These are phyloP conservation scores for Talaromyces sp. DNA, from an alignment of 2,329 filamentous ascomycete genomes.

Conservation along the genomic window DNA sequence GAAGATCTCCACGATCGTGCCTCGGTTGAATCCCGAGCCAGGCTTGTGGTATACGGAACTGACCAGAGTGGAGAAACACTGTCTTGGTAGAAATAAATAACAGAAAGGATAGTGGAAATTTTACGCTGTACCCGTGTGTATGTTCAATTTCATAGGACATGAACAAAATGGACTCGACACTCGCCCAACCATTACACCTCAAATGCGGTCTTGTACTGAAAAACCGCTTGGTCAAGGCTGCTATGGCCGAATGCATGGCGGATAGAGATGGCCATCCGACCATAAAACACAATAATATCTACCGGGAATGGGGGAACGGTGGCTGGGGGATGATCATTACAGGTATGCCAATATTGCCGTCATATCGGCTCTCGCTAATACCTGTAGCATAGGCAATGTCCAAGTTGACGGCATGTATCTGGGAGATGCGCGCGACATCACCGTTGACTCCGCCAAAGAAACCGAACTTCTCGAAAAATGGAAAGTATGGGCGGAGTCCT, in stretches of 20 bases:
- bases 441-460: conserved; percentile 12
- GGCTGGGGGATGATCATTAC: conserved; percentile 47
- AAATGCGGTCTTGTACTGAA: conserved; percentile 12
- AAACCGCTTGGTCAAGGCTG: conserved; percentile 16
- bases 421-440: conserved; percentile 33
- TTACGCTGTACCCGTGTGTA: neutral
- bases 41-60: neutral
- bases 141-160: neutral
- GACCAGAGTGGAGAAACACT: neutral
- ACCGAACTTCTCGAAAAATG: conserved; percentile 26
- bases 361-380: neutral
- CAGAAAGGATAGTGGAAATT: too few relatives aligned
- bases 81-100: too few relatives aligned
- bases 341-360: conserved; percentile 32
- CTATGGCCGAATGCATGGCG: conserved; percentile 12
- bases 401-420: conserved; percentile 48
- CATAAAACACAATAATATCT: conserved; percentile 28
- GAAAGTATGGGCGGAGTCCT: conserved; percentile 32
- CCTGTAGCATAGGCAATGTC: conserved; percentile 38
- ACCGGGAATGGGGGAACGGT: conserved; percentile 52
- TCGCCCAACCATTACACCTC: conserved; percentile 6
- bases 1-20: neutral
- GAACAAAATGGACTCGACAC: conserved; percentile 7
- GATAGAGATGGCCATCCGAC: conserved; percentile 1
- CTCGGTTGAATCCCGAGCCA: neutral